A percentile compares a stretch with the other conserved stretches of the same genome.
These are phyloP conservation scores for Ceratobasidium sp. DNA, from an alignment of 1,284 basidiomycete species.

Conservation along the genomic window DNA sequence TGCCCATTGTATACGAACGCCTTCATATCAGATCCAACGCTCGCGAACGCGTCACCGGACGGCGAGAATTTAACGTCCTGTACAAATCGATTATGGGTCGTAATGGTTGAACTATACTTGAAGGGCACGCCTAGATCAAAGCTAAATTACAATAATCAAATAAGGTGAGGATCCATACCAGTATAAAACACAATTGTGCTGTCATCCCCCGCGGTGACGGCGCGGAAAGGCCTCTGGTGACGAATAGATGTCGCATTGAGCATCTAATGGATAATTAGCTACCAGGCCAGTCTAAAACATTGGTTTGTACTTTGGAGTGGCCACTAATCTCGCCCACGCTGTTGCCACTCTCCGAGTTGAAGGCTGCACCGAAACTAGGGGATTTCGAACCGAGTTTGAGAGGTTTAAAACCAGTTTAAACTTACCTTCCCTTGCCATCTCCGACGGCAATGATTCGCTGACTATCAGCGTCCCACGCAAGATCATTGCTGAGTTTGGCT, in stretches of 20 bases:
- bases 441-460: constrained; percentile 97
- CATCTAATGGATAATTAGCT: constrained; percentile 53
- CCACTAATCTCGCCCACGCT: constrained; percentile 94
- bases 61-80: constrained; percentile 89
- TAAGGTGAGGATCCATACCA: neutral
- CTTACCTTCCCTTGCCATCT: constrained; percentile 88
- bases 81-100: constrained; percentile 92
- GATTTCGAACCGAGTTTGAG: neutral
- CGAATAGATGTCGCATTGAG: constrained; percentile 94
- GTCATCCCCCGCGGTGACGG: constrained; percentile 70
- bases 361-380: constrained; percentile 81
- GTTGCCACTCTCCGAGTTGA: constrained; percentile 87
- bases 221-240: constrained; percentile 88
- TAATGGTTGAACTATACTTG: constrained; percentile 87
- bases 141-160: neutral
- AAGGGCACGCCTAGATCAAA: constrained; percentile 79
- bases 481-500: constrained; percentile 71
- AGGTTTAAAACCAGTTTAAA: neutral
- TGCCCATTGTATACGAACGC: constrained; percentile 90
- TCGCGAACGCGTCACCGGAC: constrained; percentile 83
- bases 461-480: constrained; percentile 96
- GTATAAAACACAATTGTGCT: constrained; percentile 74
- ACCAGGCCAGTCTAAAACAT: neutral
- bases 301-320: constrained; percentile 77
- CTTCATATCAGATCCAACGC: constrained; percentile 91